phyloP scores from a whole-genome alignment of 75 land plant species.

The Sequoia sempervirens region DNA sequence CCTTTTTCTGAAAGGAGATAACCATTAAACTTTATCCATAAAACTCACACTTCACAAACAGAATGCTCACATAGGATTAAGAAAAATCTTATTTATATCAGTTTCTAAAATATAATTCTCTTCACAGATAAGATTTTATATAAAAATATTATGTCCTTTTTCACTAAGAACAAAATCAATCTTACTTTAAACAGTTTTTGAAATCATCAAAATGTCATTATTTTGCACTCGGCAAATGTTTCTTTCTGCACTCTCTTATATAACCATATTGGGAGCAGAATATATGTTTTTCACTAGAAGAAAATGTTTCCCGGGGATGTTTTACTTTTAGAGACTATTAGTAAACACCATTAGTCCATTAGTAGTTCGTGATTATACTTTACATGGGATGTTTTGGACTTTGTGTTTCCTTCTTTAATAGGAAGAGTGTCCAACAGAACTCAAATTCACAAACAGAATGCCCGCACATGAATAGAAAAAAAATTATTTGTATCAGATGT shows the following conservation, averaged over 20 bases:
- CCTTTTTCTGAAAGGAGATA: background rate
- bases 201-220: background rate
- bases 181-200: background rate
- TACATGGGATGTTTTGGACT: background rate
- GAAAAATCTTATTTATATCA: background rate
- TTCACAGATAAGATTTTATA: background rate
- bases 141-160: background rate
- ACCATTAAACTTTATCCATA: no score
- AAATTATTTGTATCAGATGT: no score
- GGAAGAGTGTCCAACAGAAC: background rate
- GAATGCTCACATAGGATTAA: background rate
- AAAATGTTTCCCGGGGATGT: background rate
- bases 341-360: background rate
- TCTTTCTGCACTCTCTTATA: background rate
- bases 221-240: background rate
- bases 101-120: background rate
- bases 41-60: background rate
- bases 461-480: no score
- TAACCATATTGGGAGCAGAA: background rate
- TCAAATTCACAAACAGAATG: no score
- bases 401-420: background rate
- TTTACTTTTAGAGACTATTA: background rate
- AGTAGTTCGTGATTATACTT: no score
- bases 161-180: background rate
- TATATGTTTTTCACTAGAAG: no score